phyloP scores from a whole-genome alignment of 768 basidiomycete species.

The Chlorophyllum brunneum region DNA sequence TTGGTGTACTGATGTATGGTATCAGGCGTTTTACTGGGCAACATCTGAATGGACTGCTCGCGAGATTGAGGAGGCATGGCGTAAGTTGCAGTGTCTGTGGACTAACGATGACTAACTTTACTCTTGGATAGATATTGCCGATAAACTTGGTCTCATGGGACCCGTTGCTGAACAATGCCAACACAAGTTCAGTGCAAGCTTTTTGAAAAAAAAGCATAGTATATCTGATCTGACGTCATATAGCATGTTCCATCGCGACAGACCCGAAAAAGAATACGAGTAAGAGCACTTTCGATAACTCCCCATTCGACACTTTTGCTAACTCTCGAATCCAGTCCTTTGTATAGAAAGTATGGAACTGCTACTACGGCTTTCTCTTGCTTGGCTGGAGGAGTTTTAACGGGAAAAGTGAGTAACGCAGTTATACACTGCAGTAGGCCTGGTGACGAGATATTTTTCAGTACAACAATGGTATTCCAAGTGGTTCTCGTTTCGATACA shows the following conservation, averaged over 20 bases:
- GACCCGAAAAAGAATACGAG: slow-evolving; percentile 79
- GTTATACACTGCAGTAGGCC: background rate
- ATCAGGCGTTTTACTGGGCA: slow-evolving; percentile 64
- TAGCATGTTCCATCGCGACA: slow-evolving; percentile 75
- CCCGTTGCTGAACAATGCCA: slow-evolving; percentile 80
- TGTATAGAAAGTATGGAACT: slow-evolving; percentile 64
- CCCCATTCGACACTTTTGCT: background rate
- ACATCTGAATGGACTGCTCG: slow-evolving; percentile 77
- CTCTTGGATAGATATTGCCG: slow-evolving; percentile 52
- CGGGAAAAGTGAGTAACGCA: slow-evolving; percentile 57
- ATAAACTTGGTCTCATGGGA: slow-evolving; percentile 57
- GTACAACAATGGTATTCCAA: slow-evolving; percentile 77
- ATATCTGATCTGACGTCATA: slow-evolving; percentile 10
- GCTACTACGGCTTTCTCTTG: slow-evolving; percentile 75
- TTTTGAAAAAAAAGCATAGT: background rate
- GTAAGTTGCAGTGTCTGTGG: slow-evolving; percentile 28
- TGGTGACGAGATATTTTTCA: slow-evolving; percentile 13
- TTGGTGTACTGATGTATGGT: background rate
- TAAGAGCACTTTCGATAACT: slow-evolving; percentile 22
- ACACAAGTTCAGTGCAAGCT: slow-evolving; percentile 48
- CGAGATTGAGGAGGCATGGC: slow-evolving; percentile 64
- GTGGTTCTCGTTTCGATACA: slow-evolving; percentile 64
- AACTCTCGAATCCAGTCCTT: slow-evolving; percentile 36
- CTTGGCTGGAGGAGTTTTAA: slow-evolving; percentile 70
- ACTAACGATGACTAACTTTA: background rate